Evolutionary conservation across 345 rosid species (phyloP).

Genomic region (Eutrema japonicum): DNA sequence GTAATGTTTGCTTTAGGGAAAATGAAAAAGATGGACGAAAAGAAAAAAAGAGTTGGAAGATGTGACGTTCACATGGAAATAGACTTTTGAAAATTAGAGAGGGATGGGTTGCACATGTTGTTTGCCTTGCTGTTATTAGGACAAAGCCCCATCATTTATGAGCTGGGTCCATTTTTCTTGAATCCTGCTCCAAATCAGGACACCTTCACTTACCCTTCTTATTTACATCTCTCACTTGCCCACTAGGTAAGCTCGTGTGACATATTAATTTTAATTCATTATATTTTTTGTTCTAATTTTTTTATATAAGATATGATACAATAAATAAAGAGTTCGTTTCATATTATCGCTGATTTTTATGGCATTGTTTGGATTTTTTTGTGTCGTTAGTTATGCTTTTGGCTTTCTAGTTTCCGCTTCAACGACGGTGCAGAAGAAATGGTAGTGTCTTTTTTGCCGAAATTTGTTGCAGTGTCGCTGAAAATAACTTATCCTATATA

Average conservation of each 20-base stretch:
- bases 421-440: not conserved
- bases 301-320: too few species aligned
- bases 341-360: not conserved
- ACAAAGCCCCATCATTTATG: constrained; percentile 41
- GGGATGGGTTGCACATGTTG: constrained; percentile 47
- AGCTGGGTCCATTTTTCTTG: constrained; percentile 38
- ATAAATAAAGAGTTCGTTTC: not conserved
- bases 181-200: constrained; percentile 42
- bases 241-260: constrained; percentile 26
- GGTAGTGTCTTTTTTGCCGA: too few species aligned
- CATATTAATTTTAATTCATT: constrained; percentile 26
- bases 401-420: not conserved
- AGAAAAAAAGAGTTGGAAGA: constrained; percentile 29
- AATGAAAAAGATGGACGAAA: constrained; percentile 5
- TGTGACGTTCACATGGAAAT: constrained; percentile 46
- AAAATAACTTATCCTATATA: too few species aligned
- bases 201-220: constrained; percentile 29
- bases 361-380: not conserved
- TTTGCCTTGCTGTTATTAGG: constrained; percentile 40
- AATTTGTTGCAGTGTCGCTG: too few species aligned
- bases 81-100: constrained; percentile 16
- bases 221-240: constrained; percentile 30
- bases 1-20: constrained; percentile 20
- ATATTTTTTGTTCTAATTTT: not conserved
- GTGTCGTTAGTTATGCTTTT: not conserved